Percentiles rank a stretch among this genome's conserved stretches.
These are phyloP conservation scores for Tilletia walkeri DNA, from an alignment of 1,284 basidiomycete species.

Conservation along the genomic window DNA sequence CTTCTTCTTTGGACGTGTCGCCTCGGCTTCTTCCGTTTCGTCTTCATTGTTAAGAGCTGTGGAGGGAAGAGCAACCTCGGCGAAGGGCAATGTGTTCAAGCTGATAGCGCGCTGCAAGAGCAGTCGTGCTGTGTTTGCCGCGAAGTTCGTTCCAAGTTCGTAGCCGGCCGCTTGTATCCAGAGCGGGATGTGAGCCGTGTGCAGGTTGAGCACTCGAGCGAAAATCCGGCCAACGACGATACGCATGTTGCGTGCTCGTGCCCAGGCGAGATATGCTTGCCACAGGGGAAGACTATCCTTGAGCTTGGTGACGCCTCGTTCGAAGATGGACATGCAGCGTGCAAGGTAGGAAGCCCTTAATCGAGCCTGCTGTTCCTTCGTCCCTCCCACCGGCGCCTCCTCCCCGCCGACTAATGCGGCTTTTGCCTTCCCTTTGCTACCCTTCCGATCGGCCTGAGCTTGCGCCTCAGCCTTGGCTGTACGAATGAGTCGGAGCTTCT, in stretches of 20 bases:
- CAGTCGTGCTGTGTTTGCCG: conserved; percentile 72
- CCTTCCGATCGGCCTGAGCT: conserved; percentile 25
- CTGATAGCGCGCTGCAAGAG: conserved; percentile 82
- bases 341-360: conserved; percentile 56
- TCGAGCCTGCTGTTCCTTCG: conserved; percentile 19
- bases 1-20: background rate
- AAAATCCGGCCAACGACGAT: conserved; percentile 68
- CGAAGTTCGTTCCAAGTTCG: conserved; percentile 74
- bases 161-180: conserved; percentile 84
- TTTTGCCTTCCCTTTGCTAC: conserved; percentile 33
- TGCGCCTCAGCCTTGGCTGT: conserved; percentile 7
- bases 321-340: conserved; percentile 84
- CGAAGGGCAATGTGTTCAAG: conserved; percentile 37
- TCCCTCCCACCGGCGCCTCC: background rate
- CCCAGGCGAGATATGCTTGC: conserved; percentile 82
- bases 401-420: conserved; percentile 25
- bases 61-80: background rate
- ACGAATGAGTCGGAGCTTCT: conserved; percentile 62
- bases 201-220: conserved; percentile 75
- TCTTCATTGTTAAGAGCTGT: background rate
- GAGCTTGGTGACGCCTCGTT: conserved; percentile 83
- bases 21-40: conserved; percentile 6
- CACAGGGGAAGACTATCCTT: conserved; percentile 81
- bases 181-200: conserved; percentile 73
- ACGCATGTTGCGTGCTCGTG: conserved; percentile 74